Evolutionary conservation across 2,329 filamentous ascomycete genomes (phyloP).

Genomic region (Phaeosphaeriaceae sp.): DNA sequence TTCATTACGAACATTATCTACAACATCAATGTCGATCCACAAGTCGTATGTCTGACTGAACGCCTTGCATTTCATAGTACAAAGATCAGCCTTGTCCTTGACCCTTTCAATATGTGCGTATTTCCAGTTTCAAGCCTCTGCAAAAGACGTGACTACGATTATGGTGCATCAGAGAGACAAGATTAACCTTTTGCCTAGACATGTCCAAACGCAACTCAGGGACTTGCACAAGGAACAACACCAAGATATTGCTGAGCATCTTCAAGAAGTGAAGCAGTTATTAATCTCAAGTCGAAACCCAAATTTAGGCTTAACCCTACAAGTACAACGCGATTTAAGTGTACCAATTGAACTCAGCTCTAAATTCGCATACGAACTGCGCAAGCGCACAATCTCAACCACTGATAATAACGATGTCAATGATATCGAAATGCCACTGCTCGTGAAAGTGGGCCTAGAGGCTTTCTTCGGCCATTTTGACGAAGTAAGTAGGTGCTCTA

Average conservation of each 20-base stretch:
- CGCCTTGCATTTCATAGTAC: constrained; percentile 18
- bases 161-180: too few relatives aligned
- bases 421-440: neutral
- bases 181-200: neutral
- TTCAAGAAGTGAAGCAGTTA: constrained; percentile 16
- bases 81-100: constrained; percentile 18
- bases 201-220: constrained; percentile 16
- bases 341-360: constrained; percentile 9
- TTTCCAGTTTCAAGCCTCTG: too few relatives aligned
- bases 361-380: neutral
- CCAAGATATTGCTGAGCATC: constrained; percentile 12
- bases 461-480: constrained; percentile 16
- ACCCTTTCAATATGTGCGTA: constrained; percentile 15
- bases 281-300: constrained; percentile 6
- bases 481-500: neutral
- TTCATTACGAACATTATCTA: constrained; percentile 20
- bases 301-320: neutral
- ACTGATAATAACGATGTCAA: neutral
- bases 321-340: constrained; percentile 1
- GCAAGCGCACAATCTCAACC: neutral
- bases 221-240: constrained; percentile 13
- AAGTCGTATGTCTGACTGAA: constrained; percentile 11
- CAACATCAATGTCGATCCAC: constrained; percentile 18
- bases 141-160: neutral
- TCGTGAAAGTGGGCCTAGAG: constrained; percentile 9